These are phyloP conservation scores for Phytophthora cryptogea DNA, from an alignment of 352 stramenopile genomes.

Conservation along the genomic window DNA sequence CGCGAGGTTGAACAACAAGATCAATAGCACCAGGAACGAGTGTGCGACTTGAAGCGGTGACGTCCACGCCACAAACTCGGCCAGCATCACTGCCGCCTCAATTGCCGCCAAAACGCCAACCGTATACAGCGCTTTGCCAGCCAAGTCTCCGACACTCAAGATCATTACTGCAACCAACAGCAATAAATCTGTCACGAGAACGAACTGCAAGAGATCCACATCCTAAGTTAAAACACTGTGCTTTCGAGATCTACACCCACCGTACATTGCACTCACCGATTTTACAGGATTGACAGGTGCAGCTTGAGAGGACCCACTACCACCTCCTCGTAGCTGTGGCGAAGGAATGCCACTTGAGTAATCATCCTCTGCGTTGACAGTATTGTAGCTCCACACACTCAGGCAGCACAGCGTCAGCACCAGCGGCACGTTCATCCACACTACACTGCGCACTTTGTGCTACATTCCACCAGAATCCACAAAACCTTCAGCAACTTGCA, in stretches of 20 bases:
- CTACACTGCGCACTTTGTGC: conserved; percentile 44
- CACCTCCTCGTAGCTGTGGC: conserved; percentile 26
- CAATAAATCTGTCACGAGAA: conserved; percentile 50
- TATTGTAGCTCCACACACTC: conserved; percentile 43
- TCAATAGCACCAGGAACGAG: conserved; percentile 37
- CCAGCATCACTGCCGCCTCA: conserved; percentile 45
- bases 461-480: conserved; percentile 7
- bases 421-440: conserved; percentile 40
- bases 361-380: conserved; percentile 3
- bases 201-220: conserved; percentile 35
- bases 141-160: conserved; percentile 38
- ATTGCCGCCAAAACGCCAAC: conserved; percentile 43
- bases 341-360: not conserved
- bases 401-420: conserved; percentile 42
- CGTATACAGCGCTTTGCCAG: conserved; percentile 42
- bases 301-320: not conserved
- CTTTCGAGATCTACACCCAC: too few species aligned
- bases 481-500: not conserved
- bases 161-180: conserved; percentile 50
- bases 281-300: conserved; percentile 28
- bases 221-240: not conserved
- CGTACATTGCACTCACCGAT: conserved; percentile 29
- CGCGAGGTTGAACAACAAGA: conserved; percentile 33
- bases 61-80: conserved; percentile 37
- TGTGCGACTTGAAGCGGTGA: conserved; percentile 42